Conservation (phyloP, 441 rosid species). For the Adansonia gregorii region DNA sequence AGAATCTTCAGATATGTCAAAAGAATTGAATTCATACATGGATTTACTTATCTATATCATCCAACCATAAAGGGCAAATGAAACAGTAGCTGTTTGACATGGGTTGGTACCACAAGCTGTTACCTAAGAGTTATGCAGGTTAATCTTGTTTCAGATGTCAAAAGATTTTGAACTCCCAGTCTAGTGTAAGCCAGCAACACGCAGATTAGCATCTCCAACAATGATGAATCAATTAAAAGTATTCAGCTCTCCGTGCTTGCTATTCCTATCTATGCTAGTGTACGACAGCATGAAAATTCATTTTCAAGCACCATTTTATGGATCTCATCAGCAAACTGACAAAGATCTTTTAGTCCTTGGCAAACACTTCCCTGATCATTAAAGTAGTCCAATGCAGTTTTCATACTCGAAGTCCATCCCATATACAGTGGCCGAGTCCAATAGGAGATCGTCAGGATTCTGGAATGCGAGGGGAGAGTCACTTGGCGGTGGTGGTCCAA, state of each 20-base stretch:
- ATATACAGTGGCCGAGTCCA: conserved; percentile 35
- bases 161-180: neutral
- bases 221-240: neutral
- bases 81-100: neutral
- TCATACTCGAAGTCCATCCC: conserved; percentile 26
- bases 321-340: neutral
- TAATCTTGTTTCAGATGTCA: neutral
- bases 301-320: conserved; percentile 4
- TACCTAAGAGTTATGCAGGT: neutral
- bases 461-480: conserved; percentile 39
- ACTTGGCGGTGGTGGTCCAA: conserved; percentile 34
- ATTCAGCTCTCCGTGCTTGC: neutral
- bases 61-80: neutral
- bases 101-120: neutral
- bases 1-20: conserved; percentile 18
- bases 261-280: neutral
- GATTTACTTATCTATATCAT: neutral
- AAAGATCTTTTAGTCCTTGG: neutral
- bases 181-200: conserved; percentile 8
- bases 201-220: neutral
- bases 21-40: conserved; percentile 8
- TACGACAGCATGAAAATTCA: conserved; percentile 7
- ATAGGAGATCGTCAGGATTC: conserved; percentile 35
- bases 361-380: conserved; percentile 23
- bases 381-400: conserved; percentile 35